Percentiles rank a stretch among this genome's conserved stretches.
Evolutionary conservation across 768 basidiomycete species (phyloP).

Genomic region (Mycena pura): DNA sequence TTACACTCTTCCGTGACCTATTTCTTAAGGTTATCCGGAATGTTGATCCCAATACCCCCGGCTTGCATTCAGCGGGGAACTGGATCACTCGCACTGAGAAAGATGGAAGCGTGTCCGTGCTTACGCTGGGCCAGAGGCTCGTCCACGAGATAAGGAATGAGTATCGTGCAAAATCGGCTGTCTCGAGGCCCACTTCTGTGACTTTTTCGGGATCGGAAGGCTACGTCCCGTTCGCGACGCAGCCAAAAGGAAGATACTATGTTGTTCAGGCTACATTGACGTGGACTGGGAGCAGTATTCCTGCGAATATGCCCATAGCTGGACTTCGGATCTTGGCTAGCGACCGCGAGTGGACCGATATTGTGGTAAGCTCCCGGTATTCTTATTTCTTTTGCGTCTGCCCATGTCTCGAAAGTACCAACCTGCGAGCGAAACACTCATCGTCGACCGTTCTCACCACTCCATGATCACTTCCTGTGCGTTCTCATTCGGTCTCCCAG

Average conservation of each 20-base stretch:
- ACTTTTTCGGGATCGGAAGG: conserved; percentile 11
- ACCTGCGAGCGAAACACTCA: conserved; percentile 17
- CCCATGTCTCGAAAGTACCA: conserved; percentile 9
- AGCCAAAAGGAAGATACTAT: conserved; percentile 20
- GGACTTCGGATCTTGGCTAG: conserved; percentile 17
- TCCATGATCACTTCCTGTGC: conserved; percentile 17
- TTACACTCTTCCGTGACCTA: conserved; percentile 23
- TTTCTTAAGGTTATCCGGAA: conserved; percentile 24
- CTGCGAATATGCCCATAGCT: conserved; percentile 14
- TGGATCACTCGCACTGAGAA: conserved; percentile 19
- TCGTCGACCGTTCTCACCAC: conserved; percentile 11
- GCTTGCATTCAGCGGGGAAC: conserved; percentile 13
- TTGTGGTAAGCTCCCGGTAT: not conserved
- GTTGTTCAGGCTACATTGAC: conserved; percentile 17
- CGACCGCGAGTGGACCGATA: conserved; percentile 19
- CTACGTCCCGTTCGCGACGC: conserved; percentile 16
- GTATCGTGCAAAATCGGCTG: conserved; percentile 13
- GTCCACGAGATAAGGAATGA: conserved; percentile 14
- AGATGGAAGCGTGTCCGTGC: conserved; percentile 19
- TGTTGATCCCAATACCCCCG: conserved; percentile 20
- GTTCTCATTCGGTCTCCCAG: not conserved
- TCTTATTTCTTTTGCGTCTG: not conserved
- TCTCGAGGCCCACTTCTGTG: conserved; percentile 2
- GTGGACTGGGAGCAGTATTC: conserved; percentile 16
- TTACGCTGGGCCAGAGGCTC: conserved; percentile 18